Conservation (phyloP, 2,329 filamentous ascomycete species). For the Aspergillus fijiensis region DNA sequence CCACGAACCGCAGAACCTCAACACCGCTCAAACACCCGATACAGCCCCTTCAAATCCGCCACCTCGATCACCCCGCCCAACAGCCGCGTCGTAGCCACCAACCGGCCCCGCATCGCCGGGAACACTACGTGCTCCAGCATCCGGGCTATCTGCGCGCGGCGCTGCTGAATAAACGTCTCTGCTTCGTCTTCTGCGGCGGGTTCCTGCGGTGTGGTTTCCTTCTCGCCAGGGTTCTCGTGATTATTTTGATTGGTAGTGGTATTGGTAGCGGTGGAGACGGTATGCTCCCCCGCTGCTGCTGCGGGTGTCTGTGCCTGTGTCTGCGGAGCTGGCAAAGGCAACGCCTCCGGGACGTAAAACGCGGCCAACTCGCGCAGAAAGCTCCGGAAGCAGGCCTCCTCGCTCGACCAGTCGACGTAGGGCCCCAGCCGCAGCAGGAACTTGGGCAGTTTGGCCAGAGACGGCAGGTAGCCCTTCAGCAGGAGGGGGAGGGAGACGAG, state of each 20-base stretch:
- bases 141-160: slow-evolving; percentile 68
- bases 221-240: too few relatives aligned
- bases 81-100: slow-evolving; percentile 78
- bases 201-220: not conserved
- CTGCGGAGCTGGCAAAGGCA: slow-evolving; percentile 51
- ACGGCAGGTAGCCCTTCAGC: slow-evolving; percentile 83
- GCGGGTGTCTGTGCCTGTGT: too few relatives aligned
- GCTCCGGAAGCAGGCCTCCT: slow-evolving; percentile 79
- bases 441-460: slow-evolving; percentile 78
- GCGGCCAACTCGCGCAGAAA: slow-evolving; percentile 84
- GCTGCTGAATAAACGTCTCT: slow-evolving; percentile 45
- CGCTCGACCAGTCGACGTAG: slow-evolving; percentile 79
- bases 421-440: slow-evolving; percentile 89
- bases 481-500: slow-evolving; percentile 78
- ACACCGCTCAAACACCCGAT: slow-evolving; percentile 92
- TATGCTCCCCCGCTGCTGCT: too few relatives aligned
- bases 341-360: slow-evolving; percentile 85
- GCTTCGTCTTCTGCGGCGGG: slow-evolving; percentile 41
- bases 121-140: slow-evolving; percentile 85
- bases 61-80: slow-evolving; percentile 80
- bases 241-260: too few relatives aligned
- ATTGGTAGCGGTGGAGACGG: too few relatives aligned
- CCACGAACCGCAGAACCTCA: slow-evolving; percentile 38
- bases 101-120: slow-evolving; percentile 76
- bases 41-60: slow-evolving; percentile 87